A percentile compares a stretch with the other conserved stretches of the same genome.
Conservation (phyloP, 1,284 basidiomycete genomes). For the Mrakiaceae sp. region DNA sequence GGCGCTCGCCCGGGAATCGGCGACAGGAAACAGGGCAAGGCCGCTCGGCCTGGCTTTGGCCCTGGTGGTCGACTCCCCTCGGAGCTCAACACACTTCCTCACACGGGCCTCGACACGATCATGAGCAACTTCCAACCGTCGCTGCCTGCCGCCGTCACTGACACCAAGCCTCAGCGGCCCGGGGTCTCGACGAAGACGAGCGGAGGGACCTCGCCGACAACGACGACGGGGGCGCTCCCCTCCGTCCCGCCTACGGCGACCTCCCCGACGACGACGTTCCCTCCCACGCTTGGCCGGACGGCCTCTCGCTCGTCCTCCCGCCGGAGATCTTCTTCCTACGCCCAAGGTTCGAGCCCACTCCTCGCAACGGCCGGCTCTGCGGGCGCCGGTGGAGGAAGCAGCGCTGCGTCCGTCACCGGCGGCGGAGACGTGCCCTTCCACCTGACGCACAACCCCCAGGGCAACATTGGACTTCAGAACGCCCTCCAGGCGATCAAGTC, state of each 20-base stretch:
- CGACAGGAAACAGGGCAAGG: no score
- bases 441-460: conserved; percentile 45
- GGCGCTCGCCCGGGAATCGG: no score
- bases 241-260: neutral
- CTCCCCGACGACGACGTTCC: neutral
- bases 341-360: neutral
- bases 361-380: neutral
- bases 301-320: conserved; percentile 14
- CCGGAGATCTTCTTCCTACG: conserved; percentile 3
- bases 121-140: neutral
- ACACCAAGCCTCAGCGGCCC: neutral
- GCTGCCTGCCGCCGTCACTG: neutral
- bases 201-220: neutral
- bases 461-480: conserved; percentile 69
- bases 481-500: conserved; percentile 55
- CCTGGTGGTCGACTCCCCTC: conserved; percentile 11
- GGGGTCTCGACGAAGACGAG: neutral
- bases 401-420: neutral
- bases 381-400: neutral
- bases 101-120: neutral
- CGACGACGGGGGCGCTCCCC: neutral
- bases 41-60: conserved; percentile 1
- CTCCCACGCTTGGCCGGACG: neutral
- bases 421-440: conserved; percentile 9
- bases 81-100: neutral